A percentile compares a stretch with the other conserved stretches of the same genome.
These are phyloP conservation scores for Citrus glauca DNA, from an alignment of 345 rosid genomes.

Conservation along the genomic window DNA sequence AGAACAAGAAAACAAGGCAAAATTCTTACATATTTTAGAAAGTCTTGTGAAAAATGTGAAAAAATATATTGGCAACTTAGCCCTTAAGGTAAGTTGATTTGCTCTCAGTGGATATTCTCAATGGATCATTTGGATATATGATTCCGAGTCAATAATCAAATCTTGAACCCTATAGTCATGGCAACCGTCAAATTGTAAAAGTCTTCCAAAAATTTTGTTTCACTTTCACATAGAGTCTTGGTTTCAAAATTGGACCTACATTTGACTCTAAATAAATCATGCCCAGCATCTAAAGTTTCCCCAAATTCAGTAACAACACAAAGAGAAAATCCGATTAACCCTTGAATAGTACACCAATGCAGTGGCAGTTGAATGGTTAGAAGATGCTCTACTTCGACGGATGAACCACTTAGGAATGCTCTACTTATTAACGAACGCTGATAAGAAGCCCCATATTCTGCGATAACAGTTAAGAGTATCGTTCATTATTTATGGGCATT, in stretches of 20 bases:
- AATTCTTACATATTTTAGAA: too few relatives aligned
- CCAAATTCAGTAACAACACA: constrained; percentile 23
- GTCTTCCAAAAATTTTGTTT: background rate
- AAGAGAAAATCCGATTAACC: constrained; percentile 28
- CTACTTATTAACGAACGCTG: too few relatives aligned
- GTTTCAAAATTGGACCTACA: background rate
- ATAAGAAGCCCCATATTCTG: background rate
- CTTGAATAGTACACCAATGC: constrained; percentile 13
- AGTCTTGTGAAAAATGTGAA: too few relatives aligned
- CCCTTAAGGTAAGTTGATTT: background rate
- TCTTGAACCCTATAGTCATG: background rate
- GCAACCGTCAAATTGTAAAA: background rate
- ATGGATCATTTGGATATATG: background rate
- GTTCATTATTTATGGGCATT: too few relatives aligned
- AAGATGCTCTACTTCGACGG: too few relatives aligned
- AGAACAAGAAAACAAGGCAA: too few relatives aligned
- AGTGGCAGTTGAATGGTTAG: constrained; percentile 26
- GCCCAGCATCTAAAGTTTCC: background rate
- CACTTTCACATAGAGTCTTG: background rate
- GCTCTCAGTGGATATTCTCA: too few relatives aligned
- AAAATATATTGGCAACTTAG: too few relatives aligned
- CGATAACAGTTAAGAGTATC: too few relatives aligned
- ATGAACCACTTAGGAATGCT: too few relatives aligned
- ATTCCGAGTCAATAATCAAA: background rate
- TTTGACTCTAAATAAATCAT: background rate